Percentiles rank a stretch among this genome's conserved stretches.
Conservation (phyloP, 495 filamentous ascomycete species). For the Viridothelium virens region DNA sequence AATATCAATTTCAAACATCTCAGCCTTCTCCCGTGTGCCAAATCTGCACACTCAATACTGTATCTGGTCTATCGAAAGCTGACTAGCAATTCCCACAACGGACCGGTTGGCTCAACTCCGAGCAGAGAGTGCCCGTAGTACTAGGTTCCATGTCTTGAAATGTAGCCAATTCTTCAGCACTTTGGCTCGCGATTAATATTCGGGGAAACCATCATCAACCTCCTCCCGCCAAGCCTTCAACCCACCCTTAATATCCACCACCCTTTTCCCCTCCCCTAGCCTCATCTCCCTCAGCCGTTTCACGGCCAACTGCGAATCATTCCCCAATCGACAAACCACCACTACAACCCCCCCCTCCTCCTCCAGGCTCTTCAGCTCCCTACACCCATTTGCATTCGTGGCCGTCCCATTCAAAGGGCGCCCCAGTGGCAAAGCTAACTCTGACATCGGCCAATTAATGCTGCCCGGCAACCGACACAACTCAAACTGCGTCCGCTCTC, state of each 20-base stretch:
- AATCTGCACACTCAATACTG: too few species aligned
- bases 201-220: slow-evolving; percentile 65
- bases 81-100: too few species aligned
- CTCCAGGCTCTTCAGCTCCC: slow-evolving; percentile 16
- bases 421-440: slow-evolving; percentile 28
- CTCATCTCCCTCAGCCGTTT: slow-evolving; percentile 61
- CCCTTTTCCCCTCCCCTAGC: slow-evolving; percentile 45
- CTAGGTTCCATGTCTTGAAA: too few species aligned
- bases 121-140: too few species aligned
- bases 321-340: slow-evolving; percentile 76
- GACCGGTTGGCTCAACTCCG: too few species aligned
- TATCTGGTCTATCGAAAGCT: too few species aligned
- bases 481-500: slow-evolving; percentile 77
- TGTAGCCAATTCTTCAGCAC: background rate
- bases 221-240: slow-evolving; percentile 75
- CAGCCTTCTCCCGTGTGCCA: too few species aligned
- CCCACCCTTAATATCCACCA: slow-evolving; percentile 75
- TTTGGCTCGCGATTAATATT: slow-evolving; percentile 38
- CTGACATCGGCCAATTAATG: slow-evolving; percentile 69
- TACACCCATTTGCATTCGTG: slow-evolving; percentile 17
- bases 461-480: slow-evolving; percentile 66
- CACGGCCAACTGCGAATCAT: slow-evolving; percentile 80
- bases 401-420: slow-evolving; percentile 17
- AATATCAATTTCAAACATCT: too few species aligned
- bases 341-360: slow-evolving; percentile 46